Evolutionary conservation across 306 rosid species (phyloP).

Genomic region (Senna siamea): DNA sequence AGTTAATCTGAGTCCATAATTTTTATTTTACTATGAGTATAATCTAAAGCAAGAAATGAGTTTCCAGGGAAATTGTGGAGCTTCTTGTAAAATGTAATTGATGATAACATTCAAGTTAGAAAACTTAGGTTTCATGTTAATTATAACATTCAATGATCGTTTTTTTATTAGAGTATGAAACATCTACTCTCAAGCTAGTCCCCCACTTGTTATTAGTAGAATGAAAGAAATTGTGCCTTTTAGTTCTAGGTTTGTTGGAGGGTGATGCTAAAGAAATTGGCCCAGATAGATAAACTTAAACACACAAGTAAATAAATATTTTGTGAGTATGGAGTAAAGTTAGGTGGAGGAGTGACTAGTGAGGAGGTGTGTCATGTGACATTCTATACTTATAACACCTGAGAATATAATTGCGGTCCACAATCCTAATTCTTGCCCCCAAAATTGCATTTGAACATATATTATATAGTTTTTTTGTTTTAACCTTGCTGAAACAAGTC

Average conservation of each 20-base stretch:
- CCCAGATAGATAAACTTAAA: too few species aligned
- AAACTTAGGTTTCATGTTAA: slow-evolving; percentile 17
- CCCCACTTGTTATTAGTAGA: slow-evolving; percentile 10
- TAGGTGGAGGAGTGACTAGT: too few species aligned
- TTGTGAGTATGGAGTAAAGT: too few species aligned
- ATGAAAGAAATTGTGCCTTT: slow-evolving; percentile 5
- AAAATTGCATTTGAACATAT: too few species aligned
- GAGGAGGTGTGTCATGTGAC: too few species aligned
- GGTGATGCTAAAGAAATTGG: slow-evolving; percentile 19
- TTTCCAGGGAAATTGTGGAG: slow-evolving; percentile 12
- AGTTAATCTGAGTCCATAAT: slow-evolving; percentile 9
- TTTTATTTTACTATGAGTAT: neutral
- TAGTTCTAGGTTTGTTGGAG: slow-evolving; percentile 21
- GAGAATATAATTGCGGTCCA: too few species aligned
- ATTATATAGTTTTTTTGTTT: too few species aligned
- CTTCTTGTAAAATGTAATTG: slow-evolving; percentile 18
- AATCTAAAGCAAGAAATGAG: slow-evolving; percentile 14
- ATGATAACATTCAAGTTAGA: neutral
- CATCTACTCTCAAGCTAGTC: neutral
- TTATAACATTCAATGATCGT: slow-evolving; percentile 16
- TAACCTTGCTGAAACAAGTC: too few species aligned
- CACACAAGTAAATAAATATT: too few species aligned
- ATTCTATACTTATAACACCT: too few species aligned
- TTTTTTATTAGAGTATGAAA: slow-evolving; percentile 7
- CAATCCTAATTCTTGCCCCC: too few species aligned